Evolutionary conservation across 192 early-diverging fungal genomes (phyloP), one percentile per base, ranked within the genome.

Genomic region (Thamnidium elegans): DNA sequence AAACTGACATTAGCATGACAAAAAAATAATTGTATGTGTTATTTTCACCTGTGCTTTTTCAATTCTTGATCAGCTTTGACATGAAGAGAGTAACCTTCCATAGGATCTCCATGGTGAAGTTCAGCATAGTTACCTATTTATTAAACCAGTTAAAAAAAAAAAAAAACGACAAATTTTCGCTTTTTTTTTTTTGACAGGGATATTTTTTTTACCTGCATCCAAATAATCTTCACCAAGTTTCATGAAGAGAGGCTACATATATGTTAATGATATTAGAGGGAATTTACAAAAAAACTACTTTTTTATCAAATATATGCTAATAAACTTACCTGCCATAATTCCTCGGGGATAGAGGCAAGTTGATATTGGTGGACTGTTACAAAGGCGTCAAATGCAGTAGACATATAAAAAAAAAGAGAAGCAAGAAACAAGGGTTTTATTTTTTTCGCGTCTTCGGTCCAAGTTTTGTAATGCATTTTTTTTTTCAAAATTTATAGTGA

Each of bases 51-150:
- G 46, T 82, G 73, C 51, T 78, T 79, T 67, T 79, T 75, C 14
- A 82, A 50, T 4, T 55, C 66, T 19, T 62, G 67, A 39, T 76
- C 74, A 7, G 71, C 67, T 66, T 82, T 82, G 62, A 72, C 60
- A 45, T 82, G 81, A 20, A 82, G 73, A 8, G 81, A 80, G 48
- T 82, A 82, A 10, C 73, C 76, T 21, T 75, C 63, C n/a, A 82
- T 31, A 46, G 76, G 68, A 20, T 80, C 81, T 3, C 81, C 81
- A 55, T 76, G 71, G 31, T 82, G 81, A 26, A 82, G 67, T 20
- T 82, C 81, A 20, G 80, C 59, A 58, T 63, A 70, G 19, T 61
- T 51, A 19, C 74, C 71, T 73, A 30, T 17, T 48, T 48, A 9
- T 13, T 2, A 0, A 3, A 17, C 6, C 15, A 17, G 5, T 39